phyloP scores from a whole-genome alignment of 1,284 basidiomycete genomes.

The Rhizoctonia solani region DNA sequence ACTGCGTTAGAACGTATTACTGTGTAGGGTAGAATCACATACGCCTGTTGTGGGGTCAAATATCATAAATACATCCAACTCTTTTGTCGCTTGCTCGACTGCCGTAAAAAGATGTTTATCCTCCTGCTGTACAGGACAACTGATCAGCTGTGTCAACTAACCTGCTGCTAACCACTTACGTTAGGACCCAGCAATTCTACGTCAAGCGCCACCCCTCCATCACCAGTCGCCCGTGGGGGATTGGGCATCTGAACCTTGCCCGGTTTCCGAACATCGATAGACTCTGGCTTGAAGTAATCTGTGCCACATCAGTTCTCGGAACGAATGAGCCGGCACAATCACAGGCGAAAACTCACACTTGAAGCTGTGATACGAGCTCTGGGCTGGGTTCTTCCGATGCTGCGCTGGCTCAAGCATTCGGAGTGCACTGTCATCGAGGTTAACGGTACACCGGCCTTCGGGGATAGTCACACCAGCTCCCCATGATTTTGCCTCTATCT shows the following conservation, averaged over 20 bases:
- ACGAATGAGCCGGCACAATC: too few relatives aligned
- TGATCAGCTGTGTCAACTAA: background rate
- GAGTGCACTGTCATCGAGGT: slow-evolving; percentile 29
- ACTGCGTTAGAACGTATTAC: background rate
- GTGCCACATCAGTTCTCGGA: background rate
- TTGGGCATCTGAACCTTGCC: slow-evolving; percentile 25
- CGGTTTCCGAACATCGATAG: slow-evolving; percentile 30
- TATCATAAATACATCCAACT: slow-evolving; percentile 31
- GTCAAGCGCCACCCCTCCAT: slow-evolving; percentile 30
- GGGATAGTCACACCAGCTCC: slow-evolving; percentile 4
- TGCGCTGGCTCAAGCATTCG: slow-evolving; percentile 32
- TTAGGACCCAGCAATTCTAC: slow-evolving; percentile 21
- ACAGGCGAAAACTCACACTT: slow-evolving; percentile 1
- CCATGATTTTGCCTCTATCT: slow-evolving; percentile 32
- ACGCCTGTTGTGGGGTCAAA: slow-evolving; percentile 30
- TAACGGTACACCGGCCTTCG: slow-evolving; percentile 21
- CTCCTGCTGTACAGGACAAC: background rate
- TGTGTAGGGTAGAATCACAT: background rate
- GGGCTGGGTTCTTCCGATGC: slow-evolving; percentile 16
- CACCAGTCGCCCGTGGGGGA: slow-evolving; percentile 25
- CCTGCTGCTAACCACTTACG: slow-evolving; percentile 5
- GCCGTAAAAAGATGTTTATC: slow-evolving; percentile 23
- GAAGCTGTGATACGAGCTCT: slow-evolving; percentile 17
- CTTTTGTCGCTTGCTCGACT: slow-evolving; percentile 16
- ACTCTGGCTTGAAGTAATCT: slow-evolving; percentile 32